Percentiles rank a stretch among this genome's conserved stretches.
phyloP scores from a whole-genome alignment of 768 basidiomycete genomes.

The Tulasnella calospora region DNA sequence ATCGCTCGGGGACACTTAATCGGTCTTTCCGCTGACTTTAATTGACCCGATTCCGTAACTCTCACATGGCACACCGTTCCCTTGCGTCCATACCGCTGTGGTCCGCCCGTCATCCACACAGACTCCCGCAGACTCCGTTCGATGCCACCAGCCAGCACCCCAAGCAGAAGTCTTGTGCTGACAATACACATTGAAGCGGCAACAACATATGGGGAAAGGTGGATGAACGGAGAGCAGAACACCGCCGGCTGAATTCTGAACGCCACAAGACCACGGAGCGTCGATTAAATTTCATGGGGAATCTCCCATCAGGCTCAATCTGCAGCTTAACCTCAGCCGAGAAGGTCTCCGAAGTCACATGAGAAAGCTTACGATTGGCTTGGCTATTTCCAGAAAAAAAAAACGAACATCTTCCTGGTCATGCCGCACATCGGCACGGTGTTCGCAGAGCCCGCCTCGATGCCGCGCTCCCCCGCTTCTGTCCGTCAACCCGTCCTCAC shows the following conservation, averaged over 20 bases:
- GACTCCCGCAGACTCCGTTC: no score
- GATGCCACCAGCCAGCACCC: neutral
- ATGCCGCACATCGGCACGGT: neutral
- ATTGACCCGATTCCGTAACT: neutral
- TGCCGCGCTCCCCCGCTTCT: neutral
- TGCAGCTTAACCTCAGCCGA: conserved; percentile 1
- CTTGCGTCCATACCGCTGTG: neutral
- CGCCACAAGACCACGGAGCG: neutral
- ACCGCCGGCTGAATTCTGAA: neutral
- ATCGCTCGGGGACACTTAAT: neutral
- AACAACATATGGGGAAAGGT: no score
- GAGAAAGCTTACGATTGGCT: neutral
- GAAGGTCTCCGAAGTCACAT: conserved; percentile 2
- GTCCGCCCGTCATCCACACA: neutral
- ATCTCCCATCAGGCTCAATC: neutral
- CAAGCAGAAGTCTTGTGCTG: neutral
- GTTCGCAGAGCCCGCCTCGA: neutral
- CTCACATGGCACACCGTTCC: neutral
- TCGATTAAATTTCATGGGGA: neutral
- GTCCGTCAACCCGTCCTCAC: neutral
- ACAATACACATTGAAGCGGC: neutral
- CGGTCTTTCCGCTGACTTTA: neutral
- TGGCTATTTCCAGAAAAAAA: neutral
- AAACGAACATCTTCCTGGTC: neutral
- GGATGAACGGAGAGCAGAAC: neutral